Conservation (phyloP, 2,329 filamentous ascomycete genomes). For the Didymella sp. region DNA sequence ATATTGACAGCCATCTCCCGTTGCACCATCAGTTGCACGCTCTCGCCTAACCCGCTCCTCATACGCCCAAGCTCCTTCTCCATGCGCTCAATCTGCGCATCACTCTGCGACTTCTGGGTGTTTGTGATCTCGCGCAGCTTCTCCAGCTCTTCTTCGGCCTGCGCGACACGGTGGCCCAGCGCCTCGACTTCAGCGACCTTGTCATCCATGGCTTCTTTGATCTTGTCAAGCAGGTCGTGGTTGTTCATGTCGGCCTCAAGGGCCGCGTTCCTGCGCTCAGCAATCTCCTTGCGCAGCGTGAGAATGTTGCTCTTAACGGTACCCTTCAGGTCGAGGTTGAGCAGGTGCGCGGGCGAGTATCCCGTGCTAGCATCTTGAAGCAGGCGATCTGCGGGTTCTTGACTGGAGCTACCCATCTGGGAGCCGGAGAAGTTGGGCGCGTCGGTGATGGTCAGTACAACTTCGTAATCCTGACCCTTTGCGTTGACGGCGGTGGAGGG, state of each 20-base stretch:
- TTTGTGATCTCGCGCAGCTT: constrained; percentile 86
- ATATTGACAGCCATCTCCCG: constrained; percentile 96
- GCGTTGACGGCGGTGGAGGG: constrained; percentile 85
- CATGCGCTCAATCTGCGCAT: constrained; percentile 97
- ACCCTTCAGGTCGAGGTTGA: constrained; percentile 87
- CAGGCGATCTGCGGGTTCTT: constrained; percentile 70
- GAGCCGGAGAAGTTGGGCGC: constrained; percentile 72
- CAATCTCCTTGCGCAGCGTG: constrained; percentile 83
- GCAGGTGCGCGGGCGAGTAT: constrained; percentile 86
- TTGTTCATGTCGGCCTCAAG: constrained; percentile 94
- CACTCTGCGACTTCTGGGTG: constrained; percentile 85
- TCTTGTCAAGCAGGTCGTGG: constrained; percentile 89
- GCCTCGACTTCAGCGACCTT: constrained; percentile 92
- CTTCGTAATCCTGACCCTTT: constrained; percentile 83
- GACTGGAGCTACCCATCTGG: constrained; percentile 56
- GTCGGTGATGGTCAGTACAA: constrained; percentile 81
- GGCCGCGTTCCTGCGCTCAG: constrained; percentile 81
- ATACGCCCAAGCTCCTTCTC: constrained; percentile 97
- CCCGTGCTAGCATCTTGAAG: constrained; percentile 82
- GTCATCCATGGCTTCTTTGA: constrained; percentile 96
- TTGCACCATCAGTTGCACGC: constrained; percentile 90
- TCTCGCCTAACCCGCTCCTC: constrained; percentile 81
- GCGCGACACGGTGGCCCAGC: constrained; percentile 83
- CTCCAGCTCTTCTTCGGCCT: constrained; percentile 92
- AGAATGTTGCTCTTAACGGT: constrained; percentile 80